Evolutionary conservation across 2,329 filamentous ascomycete species (phyloP), one percentile per base, ranked within the genome.

Genomic region (Thermothelomyces thermophilus): DNA sequence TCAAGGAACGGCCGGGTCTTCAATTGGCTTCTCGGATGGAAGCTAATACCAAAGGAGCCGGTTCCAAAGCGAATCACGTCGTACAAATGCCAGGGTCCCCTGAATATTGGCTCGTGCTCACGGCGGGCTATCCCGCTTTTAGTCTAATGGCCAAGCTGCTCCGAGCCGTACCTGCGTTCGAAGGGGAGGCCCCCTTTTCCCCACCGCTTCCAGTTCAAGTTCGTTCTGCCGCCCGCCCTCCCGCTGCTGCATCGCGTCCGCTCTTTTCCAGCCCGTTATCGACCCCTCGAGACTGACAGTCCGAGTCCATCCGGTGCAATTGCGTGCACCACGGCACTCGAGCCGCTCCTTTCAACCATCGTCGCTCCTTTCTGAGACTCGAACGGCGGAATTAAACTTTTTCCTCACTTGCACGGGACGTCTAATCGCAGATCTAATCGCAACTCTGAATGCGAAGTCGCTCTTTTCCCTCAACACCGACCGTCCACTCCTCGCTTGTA

Each of bases 21-120:
- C 44, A 10, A 50, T 50, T 50, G 28, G 48, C 22, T 28, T 16
- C 9, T n/a, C 11, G 3, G n/a, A 30, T 10, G 4, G 8, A 22
- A 17, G 34, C 37, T 47, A 43, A 16, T 11, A 31, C 19, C 14
- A 9, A 44, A 39, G 24, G n/a, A 40, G 49, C 17, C 42, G 33
- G 17, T 35, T 5, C 13, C 17, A 20, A 45, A 41, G 49, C 44
- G 34, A 24, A 31, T 46, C 47, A 9, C 31, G 56, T 56, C 41
- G 43, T 53, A 53, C 24, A 48, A 52, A 45, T n/a, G 50, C 41
- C 51, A 43, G 36, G 37, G 41, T 24, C 48, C 31, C 54, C 56
- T 52, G 26, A 47, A 37, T 44, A 28, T 22, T 55, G 56, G 54
- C 47, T 48, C 46, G 56, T 58, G 57, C 56, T 11, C 34, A 4